These are phyloP conservation scores for Homolaphlyctis polyrhiza DNA, from an alignment of 371 early-diverging fungal species.

Conservation along the genomic window DNA sequence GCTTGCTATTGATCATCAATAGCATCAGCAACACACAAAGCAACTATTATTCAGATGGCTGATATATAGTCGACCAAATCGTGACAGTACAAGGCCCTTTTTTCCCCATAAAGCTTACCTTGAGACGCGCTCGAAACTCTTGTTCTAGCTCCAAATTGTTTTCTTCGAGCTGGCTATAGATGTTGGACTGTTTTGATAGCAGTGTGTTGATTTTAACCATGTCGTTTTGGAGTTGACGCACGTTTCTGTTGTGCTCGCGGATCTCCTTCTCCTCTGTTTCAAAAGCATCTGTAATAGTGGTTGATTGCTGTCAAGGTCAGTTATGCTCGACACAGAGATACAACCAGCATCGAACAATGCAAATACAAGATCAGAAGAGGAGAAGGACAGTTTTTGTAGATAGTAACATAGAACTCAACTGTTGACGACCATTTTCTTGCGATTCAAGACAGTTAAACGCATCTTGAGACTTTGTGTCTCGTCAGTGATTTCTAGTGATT, in stretches of 20 bases:
- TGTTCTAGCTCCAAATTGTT: slow-evolving; percentile 47
- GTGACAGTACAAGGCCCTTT: background rate
- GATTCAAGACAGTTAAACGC: slow-evolving; percentile 39
- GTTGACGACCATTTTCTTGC: slow-evolving; percentile 50
- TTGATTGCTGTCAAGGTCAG: too few species aligned
- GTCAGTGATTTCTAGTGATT: slow-evolving; percentile 33
- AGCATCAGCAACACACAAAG: too few species aligned
- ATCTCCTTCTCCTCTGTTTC: slow-evolving; percentile 48
- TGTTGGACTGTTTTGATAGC: slow-evolving; percentile 35
- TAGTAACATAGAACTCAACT: slow-evolving; percentile 20
- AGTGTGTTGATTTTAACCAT: slow-evolving; percentile 54
- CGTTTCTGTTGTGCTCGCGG: slow-evolving; percentile 39
- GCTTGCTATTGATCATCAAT: too few species aligned
- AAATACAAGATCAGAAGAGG: background rate
- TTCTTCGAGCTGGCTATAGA: slow-evolving; percentile 42
- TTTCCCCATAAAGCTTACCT: slow-evolving; percentile 18
- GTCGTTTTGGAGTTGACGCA: slow-evolving; percentile 44
- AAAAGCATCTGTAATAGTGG: slow-evolving; percentile 30
- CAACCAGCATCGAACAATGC: background rate
- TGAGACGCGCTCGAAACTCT: slow-evolving; percentile 45
- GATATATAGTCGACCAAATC: background rate
- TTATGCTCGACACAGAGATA: too few species aligned
- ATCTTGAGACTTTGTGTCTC: slow-evolving; percentile 40
- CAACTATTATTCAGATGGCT: too few species aligned
- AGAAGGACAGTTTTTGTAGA: background rate